Percentiles rank a stretch among this genome's conserved stretches.
Evolutionary conservation across 2,329 filamentous ascomycete species (phyloP).

Genomic region (Colletotrichum sp.): DNA sequence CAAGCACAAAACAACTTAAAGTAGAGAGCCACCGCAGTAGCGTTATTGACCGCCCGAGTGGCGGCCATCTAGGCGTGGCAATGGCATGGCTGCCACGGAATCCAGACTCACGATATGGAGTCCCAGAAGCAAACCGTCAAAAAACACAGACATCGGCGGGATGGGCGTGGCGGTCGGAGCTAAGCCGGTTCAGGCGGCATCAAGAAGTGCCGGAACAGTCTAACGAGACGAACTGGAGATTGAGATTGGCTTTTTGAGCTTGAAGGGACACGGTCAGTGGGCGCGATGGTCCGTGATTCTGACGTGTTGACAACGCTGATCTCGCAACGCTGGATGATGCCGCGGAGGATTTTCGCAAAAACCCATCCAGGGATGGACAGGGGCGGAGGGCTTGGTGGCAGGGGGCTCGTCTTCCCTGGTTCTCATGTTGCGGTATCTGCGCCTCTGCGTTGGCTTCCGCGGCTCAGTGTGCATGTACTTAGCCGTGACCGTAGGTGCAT

Average conservation of each 20-base stretch:
- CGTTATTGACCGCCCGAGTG: not conserved
- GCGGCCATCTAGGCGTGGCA: not conserved
- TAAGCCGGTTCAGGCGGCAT: conserved; percentile 16
- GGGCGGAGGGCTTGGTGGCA: not conserved
- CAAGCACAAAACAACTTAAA: not conserved
- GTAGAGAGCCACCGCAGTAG: not conserved
- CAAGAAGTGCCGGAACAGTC: conserved; percentile 4
- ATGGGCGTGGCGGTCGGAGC: not conserved
- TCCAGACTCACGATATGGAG: not conserved
- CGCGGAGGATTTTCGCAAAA: conserved; percentile 11
- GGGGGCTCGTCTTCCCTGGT: not conserved
- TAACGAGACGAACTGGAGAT: not conserved
- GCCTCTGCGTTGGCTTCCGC: not conserved
- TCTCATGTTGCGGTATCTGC: not conserved
- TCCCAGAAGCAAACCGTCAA: not conserved
- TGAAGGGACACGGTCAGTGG: conserved; percentile 5
- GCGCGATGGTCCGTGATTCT: conserved; percentile 8
- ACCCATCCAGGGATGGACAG: not conserved
- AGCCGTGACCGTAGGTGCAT: not conserved
- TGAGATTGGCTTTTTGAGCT: conserved; percentile 19
- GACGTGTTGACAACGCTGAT: conserved; percentile 19
- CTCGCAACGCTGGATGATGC: conserved; percentile 11
- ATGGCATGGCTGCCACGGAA: not conserved
- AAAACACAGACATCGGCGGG: not conserved
- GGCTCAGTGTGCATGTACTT: not conserved